These are phyloP conservation scores for Leishmania mexicana DNA, from an alignment of 208 protist species.

Conservation along the genomic window DNA sequence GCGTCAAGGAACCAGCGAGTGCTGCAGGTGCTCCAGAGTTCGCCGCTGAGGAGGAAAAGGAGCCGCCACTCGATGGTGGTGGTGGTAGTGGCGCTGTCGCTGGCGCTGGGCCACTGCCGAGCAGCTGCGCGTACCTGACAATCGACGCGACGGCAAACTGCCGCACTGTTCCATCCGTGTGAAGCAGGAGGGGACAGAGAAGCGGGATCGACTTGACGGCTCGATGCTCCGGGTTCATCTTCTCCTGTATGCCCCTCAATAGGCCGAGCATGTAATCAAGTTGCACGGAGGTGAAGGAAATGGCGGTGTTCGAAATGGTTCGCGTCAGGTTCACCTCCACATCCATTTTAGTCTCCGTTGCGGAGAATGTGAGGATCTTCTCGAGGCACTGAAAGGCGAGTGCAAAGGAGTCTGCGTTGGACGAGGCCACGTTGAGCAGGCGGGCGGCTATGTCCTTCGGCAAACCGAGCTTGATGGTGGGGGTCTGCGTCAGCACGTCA, in stretches of 20 bases:
- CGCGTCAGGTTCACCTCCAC: constrained; percentile 27
- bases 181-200: constrained; percentile 46
- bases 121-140: constrained; percentile 23
- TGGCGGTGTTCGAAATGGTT: constrained; percentile 14
- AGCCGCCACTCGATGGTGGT: not conserved
- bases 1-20: not conserved
- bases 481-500: constrained; percentile 21
- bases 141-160: constrained; percentile 33
- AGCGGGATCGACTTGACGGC: constrained; percentile 47
- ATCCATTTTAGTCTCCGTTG: constrained; percentile 32
- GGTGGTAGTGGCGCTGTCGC: not conserved
- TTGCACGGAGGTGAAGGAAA: constrained; percentile 18
- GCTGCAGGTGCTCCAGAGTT: not conserved
- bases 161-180: constrained; percentile 24
- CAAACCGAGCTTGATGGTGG: constrained; percentile 23
- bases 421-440: constrained; percentile 28
- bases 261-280: constrained; percentile 29
- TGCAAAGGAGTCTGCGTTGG: constrained; percentile 17
- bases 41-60: not conserved
- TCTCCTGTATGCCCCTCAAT: constrained; percentile 33
- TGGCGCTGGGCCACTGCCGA: not conserved
- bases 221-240: constrained; percentile 42
- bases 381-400: constrained; percentile 45
- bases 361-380: constrained; percentile 24
- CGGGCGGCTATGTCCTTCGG: constrained; percentile 25